These are phyloP conservation scores for Podospora conica DNA, from an alignment of 495 filamentous ascomycete genomes.

Conservation along the genomic window DNA sequence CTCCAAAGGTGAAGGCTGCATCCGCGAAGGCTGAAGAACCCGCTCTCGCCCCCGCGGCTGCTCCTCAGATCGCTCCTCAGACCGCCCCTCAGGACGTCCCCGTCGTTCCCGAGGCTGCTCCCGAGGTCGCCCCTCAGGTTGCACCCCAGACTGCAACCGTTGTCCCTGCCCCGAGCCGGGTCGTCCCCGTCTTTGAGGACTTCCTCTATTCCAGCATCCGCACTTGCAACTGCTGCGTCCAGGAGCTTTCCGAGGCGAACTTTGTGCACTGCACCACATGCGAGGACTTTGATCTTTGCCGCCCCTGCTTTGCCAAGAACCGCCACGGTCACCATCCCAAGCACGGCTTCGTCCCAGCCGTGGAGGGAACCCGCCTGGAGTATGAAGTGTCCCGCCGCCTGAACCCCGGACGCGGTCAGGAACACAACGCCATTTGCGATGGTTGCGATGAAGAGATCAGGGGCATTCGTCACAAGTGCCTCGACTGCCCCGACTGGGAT, in stretches of 20 bases:
- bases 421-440: constrained; percentile 88
- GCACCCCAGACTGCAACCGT: background rate
- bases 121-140: background rate
- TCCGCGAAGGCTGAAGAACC: constrained; percentile 15
- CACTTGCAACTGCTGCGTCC: constrained; percentile 89
- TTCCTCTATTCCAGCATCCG: constrained; percentile 44
- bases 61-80: background rate
- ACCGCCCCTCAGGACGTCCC: background rate
- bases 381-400: constrained; percentile 55
- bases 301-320: constrained; percentile 64
- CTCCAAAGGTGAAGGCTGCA: constrained; percentile 48
- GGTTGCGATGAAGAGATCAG: constrained; percentile 85
- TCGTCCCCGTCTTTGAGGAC: constrained; percentile 22
- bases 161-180: constrained; percentile 8
- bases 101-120: background rate
- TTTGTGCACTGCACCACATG: constrained; percentile 83
- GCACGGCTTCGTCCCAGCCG: constrained; percentile 68
- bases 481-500: constrained; percentile 96
- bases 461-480: constrained; percentile 94
- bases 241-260: constrained; percentile 64
- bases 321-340: constrained; percentile 91
- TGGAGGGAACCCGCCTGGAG: constrained; percentile 50
- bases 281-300: constrained; percentile 88
- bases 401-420: constrained; percentile 70
- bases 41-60: background rate